Evolutionary conservation across 257 asterid species (phyloP), one percentile per base, ranked within the genome.

Genomic region (Solanum chiquidenum): DNA sequence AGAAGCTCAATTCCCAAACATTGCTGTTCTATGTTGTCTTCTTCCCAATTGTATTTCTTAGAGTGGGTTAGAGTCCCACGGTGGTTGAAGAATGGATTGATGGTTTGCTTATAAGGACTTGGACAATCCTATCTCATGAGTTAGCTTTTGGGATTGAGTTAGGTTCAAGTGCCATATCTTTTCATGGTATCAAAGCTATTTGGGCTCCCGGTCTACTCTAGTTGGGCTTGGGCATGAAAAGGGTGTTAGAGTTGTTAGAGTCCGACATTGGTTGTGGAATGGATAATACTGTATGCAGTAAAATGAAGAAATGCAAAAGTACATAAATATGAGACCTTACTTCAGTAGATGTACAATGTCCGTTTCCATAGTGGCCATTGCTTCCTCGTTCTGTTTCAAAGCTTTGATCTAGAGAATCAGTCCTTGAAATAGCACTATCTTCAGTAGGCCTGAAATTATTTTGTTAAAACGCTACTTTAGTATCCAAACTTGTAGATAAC

Each of bases 271-370:
- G 18, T 25, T 64, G 12, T 21, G 29, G 73, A n/a, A 12, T 66
- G 9, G 72, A 75, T 76, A 80, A 18, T 80, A 27, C 85, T 29
- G 37, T 46, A 46, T 46, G 40, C 85, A 44, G 42, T 44, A n/a
- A 27, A 27, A 44, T 80, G 85, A 80, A 80, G 38, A 44, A 31
- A 82, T 20, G 44, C 71, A 82, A 31, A 82, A 31, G 20, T 49
- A 49, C 6, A 29, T 49, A 49, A 31, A 74, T 64, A 37, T 55
- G 91, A 89, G 91, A 92, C 89, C 96, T 94, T 96, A 95, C 98
- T 88, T 95, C 94, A 86, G 90, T 86, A 83, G 92, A 93, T 90
- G 84, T 88, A 34, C 87, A 87, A 88, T 74, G 88, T 83, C 88
- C 89, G 88, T 83, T 88, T 82, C 88, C 91, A 64, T 74, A 85